These are phyloP conservation scores for Rhizopogon salebrosus DNA, from an alignment of 768 basidiomycete genomes.

Conservation along the genomic window DNA sequence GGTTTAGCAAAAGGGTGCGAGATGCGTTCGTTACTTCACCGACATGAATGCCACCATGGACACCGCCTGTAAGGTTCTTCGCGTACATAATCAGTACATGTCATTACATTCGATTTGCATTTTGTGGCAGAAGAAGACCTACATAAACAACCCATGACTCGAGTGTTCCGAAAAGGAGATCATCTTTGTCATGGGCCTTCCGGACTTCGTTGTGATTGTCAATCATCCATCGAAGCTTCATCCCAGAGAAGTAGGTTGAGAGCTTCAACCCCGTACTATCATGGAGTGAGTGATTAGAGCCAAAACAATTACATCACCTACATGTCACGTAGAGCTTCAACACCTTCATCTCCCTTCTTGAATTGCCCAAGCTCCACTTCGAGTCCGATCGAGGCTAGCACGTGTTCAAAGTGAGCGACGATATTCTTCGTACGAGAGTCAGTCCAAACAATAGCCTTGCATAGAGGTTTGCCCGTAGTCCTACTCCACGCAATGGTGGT, in stretches of 20 bases:
- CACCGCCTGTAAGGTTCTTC: constrained; percentile 83
- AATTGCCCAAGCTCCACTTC: constrained; percentile 60
- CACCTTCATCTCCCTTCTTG: constrained; percentile 67
- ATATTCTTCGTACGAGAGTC: constrained; percentile 88
- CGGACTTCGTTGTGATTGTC: constrained; percentile 75
- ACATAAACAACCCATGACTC: constrained; percentile 97
- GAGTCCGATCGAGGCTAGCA: constrained; percentile 69
- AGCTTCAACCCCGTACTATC: constrained; percentile 86
- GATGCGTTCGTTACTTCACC: constrained; percentile 96
- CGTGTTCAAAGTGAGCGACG: constrained; percentile 74
- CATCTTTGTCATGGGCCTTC: constrained; percentile 73
- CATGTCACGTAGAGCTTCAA: constrained; percentile 63
- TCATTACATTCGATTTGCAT: neutral
- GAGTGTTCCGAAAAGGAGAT: constrained; percentile 89
- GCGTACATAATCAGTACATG: constrained; percentile 1
- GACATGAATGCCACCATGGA: constrained; percentile 65
- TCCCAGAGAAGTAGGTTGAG: constrained; percentile 96
- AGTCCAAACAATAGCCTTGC: constrained; percentile 92
- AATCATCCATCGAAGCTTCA: constrained; percentile 97
- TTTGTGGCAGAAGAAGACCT: constrained; percentile 16
- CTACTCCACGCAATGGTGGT: constrained; percentile 93
- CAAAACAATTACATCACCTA: constrained; percentile 30
- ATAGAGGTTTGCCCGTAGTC: constrained; percentile 82
- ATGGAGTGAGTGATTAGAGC: neutral
- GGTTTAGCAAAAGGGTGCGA: constrained; percentile 87